Evolutionary conservation across 768 basidiomycete genomes (phyloP).

Genomic region (Lactifluus hygrophoroides): DNA sequence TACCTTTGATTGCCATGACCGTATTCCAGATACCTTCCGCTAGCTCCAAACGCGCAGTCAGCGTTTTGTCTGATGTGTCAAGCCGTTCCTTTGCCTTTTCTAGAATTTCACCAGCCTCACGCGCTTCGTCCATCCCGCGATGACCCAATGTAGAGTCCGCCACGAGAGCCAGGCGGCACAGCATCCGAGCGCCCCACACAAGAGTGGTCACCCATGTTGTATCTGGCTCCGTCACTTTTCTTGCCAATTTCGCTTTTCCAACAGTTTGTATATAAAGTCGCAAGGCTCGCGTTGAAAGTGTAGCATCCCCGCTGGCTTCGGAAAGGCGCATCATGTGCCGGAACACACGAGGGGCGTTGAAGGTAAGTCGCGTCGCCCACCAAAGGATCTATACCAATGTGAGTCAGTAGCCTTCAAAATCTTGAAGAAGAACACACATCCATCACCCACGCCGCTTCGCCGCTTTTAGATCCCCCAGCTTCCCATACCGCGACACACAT

Average conservation of each 20-base stretch:
- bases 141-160: conserved; percentile 12
- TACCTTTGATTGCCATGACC: conserved; percentile 64
- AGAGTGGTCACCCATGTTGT: conserved; percentile 68
- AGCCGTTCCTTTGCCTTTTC: conserved; percentile 52
- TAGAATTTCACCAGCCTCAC: conserved; percentile 54
- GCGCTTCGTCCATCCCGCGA: conserved; percentile 44
- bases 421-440: conserved; percentile 47
- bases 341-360: conserved; percentile 80
- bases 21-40: conserved; percentile 70
- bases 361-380: conserved; percentile 92
- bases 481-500: conserved; percentile 79
- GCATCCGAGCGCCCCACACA: conserved; percentile 67
- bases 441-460: conserved; percentile 67
- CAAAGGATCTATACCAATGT: conserved; percentile 56
- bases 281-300: conserved; percentile 66
- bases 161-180: conserved; percentile 45
- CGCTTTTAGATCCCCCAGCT: conserved; percentile 51
- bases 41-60: conserved; percentile 51
- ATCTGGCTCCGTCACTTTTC: conserved; percentile 54
- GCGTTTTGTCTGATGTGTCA: conserved; percentile 37
- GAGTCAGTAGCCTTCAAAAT: background rate
- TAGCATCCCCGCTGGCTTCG: conserved; percentile 48
- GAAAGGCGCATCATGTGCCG: conserved; percentile 78
- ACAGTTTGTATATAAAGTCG: conserved; percentile 79
- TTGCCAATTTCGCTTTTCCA: conserved; percentile 68